Base-by-base conservation (phyloP, 2,329 filamentous ascomycete species). In the Zymoseptoria pseudotritici region DNA sequence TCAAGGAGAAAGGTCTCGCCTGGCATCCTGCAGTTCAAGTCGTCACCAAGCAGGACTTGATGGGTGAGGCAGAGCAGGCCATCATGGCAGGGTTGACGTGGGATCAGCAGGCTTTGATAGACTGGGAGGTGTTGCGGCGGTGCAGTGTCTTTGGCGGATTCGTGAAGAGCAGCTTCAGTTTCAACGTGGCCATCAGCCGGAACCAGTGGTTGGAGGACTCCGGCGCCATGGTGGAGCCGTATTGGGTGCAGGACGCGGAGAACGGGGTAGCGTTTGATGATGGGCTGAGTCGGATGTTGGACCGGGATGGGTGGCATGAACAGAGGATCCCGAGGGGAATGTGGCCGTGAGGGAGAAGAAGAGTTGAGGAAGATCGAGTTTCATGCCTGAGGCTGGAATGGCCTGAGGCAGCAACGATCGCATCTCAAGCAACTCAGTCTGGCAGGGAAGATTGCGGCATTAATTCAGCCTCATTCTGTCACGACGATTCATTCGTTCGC, bases 41-140 rank as follows among this genome's bases (percentile, higher is more conserved):
- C 4, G 72, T 78, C 4, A 72, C 72, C 17, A 81, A 80, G 66
- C 60, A 71, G 17, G 74, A 80, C 29, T 65, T 82, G 2, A 70
- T 82, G 5, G 74, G 61, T 59, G 67, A 20, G 61, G 66, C 22
- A 0, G 77, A 79, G 55, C 66, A 73, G 1, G 61, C 61, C 19
- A 62, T 61, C 9, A 70, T 82, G 4, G 59, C 70, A 11, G 59
- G 60, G 20, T 66, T 82, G 46, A 75, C 69, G 20, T 80, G 76
- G 75, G 79, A 82, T 66, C 80, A 82, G 69, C 76, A 78, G 59
- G 77, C 75, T 2, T 69, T 82, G 20, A 75, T 82, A 6, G 80
- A 83, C 67, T 82, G 78, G 68, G 78, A 82, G 63, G 75, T 83
- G 3, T 69, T 82, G 64, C 69, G 77, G 55, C 71, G 77, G 24